Evolutionary conservation across 306 rosid genomes (phyloP).

Genomic region (Vigna unguiculata): DNA sequence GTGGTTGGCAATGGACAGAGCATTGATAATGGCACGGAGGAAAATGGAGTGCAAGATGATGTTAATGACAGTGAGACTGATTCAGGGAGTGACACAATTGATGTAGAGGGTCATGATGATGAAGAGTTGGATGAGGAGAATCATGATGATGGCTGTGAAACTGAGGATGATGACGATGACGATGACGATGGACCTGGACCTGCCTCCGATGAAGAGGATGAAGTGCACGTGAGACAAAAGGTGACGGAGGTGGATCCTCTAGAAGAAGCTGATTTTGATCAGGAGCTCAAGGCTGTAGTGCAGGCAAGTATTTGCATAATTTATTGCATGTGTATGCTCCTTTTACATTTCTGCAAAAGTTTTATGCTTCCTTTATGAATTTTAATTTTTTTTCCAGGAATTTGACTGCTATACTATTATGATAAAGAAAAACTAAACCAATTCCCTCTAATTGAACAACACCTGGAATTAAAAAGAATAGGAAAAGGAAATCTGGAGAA

Average conservation of each 20-base stretch:
- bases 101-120: constrained; percentile 80
- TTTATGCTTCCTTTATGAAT: constrained; percentile 20
- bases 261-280: constrained; percentile 92
- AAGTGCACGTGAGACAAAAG: constrained; percentile 93
- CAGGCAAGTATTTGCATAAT: constrained; percentile 68
- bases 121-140: constrained; percentile 86
- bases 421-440: not conserved
- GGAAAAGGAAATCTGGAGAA: constrained; percentile 12
- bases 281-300: constrained; percentile 91
- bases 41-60: constrained; percentile 78
- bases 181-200: constrained; percentile 81
- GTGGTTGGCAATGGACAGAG: constrained; percentile 64
- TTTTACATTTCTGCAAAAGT: constrained; percentile 25
- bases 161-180: constrained; percentile 80
- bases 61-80: constrained; percentile 78
- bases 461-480: not conserved
- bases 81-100: constrained; percentile 81
- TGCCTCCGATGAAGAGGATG: constrained; percentile 95
- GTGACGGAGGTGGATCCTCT: constrained; percentile 85
- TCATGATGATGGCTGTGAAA: constrained; percentile 81
- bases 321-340: constrained; percentile 30
- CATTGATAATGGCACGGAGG: constrained; percentile 65
- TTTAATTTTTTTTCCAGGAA: not conserved
- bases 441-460: not conserved
- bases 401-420: not conserved